Evolutionary conservation across 2,329 filamentous ascomycete species (phyloP), one percentile per base, ranked within the genome.

Genomic region (Boeremia exigua): DNA sequence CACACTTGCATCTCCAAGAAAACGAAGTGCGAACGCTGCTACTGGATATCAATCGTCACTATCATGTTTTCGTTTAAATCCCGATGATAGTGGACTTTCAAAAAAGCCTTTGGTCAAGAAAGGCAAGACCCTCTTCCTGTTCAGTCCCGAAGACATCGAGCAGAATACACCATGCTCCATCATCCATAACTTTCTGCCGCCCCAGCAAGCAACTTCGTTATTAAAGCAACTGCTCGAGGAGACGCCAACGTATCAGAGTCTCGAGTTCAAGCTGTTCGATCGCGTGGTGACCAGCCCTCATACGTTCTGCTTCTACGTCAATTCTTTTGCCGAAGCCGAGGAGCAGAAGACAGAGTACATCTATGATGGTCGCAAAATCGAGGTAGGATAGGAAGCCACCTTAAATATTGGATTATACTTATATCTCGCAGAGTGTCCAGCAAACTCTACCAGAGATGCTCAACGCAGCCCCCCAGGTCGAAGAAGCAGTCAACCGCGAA

Each of bases 161-260:
- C 82, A 85, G 23, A 85, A 96, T 69, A 96, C 94, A 0, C 92
- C 95, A 1, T 97, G 93, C 76, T 93, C 91, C 10, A 90, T 98
- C 62, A 87, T 97, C 51, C 92, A 96, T 75, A 95, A 96, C 68
- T 97, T 98, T 65, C 80, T 99, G 0, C 87, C 91, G 0, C 28
- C 81, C 0, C 80, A 87, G 2, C 82, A 90, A 55, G 94, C 95
- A 34, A 88, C 92, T 61, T 81, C 82, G 0, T 80, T 99, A 11
- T 80, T 98, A 0, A 73, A 76, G 29, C 93, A 98, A 72, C 81
- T 98, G 33, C 77, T 97, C 1, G 77, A 82, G 1, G 92, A 97
- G 75, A 83, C 89, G 1, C 79, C 84, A 19, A 85, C 88, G 0
- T 96, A 92, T 70, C 81, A 87, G 45, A 86, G 83, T 60, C 84